Base-by-base conservation (phyloP, 441 rosid genomes). In the Euphorbia schlechtendalii region DNA sequence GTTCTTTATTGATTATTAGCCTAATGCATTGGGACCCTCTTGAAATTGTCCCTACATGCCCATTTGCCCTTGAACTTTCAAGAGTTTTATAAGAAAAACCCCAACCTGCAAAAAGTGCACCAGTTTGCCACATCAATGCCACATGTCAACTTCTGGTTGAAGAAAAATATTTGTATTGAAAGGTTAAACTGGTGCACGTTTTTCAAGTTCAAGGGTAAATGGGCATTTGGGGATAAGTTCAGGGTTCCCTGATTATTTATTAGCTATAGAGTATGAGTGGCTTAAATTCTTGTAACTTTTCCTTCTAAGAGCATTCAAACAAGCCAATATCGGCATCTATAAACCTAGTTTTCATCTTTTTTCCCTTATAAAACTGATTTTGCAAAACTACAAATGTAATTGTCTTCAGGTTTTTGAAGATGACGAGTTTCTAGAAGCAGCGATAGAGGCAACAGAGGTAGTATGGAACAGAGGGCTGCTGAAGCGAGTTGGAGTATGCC, bases 401-500 rank as follows among this genome's bases (percentile, higher is more conserved):
- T 61, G 38, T 55, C n/a, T 5, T 67, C 80, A 85, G 86, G 82
- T 85, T 36, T 80, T 82, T 43, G 77, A 79, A 40, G 78, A 73
- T 20, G 59, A 73, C 34, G 84, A 81, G 68, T 85, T 87, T 71
- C 63, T 81, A 69, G 76, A 78, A 73, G 86, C 87, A 1, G 87
- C 89, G 25, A 56, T 69, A 51, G 85, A 83, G 63, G 89, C 84
- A 3, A 83, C 74, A 43, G 89, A 83, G 75, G 67, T 85, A 41
- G 84, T 85, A 22, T 83, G 89, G 87, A 80, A 67, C 36, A 64
- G 84, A 11, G 94, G 87, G 27, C 73, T 85, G 61, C 94, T 82
- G 21, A 85, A 81, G 71, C 82, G 79, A 69, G 82, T 85, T 25
- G 87, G 89, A 13, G 70, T 87, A 24, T 87, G 87, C 62, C 94